These are phyloP conservation scores for Penicillium digitatum DNA, from an alignment of 2,329 filamentous ascomycete species.

Conservation along the genomic window DNA sequence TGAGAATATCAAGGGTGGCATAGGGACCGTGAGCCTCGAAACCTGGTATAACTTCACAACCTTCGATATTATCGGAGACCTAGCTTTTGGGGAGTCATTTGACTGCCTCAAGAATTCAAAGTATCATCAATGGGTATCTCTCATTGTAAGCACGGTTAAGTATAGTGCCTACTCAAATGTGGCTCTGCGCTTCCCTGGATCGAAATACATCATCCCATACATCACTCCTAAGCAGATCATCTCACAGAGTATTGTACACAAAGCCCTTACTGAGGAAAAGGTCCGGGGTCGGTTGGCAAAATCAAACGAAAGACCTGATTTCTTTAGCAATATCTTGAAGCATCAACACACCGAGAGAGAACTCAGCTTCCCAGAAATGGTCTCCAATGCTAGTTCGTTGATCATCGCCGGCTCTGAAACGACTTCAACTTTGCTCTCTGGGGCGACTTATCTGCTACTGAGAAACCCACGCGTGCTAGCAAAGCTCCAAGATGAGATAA, in stretches of 20 bases:
- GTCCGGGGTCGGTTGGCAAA: constrained; percentile 6
- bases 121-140: constrained; percentile 27
- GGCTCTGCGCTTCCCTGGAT: constrained; percentile 5
- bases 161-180: constrained; percentile 8
- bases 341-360: constrained; percentile 14
- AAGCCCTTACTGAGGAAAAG: constrained; percentile 8
- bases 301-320: constrained; percentile 16
- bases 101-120: constrained; percentile 25
- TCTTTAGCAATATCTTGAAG: constrained; percentile 17
- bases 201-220: not conserved
- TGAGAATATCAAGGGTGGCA: constrained; percentile 11
- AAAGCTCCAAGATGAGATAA: constrained; percentile 41
- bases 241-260: not conserved
- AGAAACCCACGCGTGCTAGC: constrained; percentile 30
- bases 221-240: constrained; percentile 5
- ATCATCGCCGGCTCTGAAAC: constrained; percentile 43
- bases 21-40: constrained; percentile 21
- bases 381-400: constrained; percentile 24
- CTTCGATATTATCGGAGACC: constrained; percentile 34
- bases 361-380: constrained; percentile 22
- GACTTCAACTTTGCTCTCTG: constrained; percentile 45
- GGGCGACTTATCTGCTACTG: constrained; percentile 43
- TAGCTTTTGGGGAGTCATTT: constrained; percentile 33
- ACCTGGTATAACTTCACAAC: constrained; percentile 33
- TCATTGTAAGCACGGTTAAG: constrained; percentile 7